Conservation (phyloP, 1,284 basidiomycete species). For the Marasmius tenuissimus region DNA sequence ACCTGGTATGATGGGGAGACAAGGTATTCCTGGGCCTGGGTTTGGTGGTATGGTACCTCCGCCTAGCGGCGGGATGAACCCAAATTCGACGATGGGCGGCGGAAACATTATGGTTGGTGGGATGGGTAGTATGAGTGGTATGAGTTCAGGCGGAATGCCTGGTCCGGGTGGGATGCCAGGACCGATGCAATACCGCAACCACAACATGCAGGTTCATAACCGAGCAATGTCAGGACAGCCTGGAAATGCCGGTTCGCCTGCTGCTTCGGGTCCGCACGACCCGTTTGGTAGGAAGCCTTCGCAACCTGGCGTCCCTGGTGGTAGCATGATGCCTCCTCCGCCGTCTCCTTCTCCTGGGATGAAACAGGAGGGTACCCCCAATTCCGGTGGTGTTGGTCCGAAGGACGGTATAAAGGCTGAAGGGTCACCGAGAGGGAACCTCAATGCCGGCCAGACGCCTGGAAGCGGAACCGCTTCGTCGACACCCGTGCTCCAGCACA, state of each 20-base stretch:
- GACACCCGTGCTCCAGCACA: constrained; percentile 38
- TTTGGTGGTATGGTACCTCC: constrained; percentile 12
- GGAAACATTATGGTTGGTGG: background rate
- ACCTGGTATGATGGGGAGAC: background rate
- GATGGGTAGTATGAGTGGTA: background rate
- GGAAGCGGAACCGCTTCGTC: constrained; percentile 46
- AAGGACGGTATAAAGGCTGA: constrained; percentile 30
- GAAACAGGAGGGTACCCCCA: constrained; percentile 23
- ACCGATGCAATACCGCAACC: background rate
- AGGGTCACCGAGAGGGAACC: constrained; percentile 45
- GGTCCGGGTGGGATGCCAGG: background rate
- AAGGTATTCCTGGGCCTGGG: background rate
- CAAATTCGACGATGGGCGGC: background rate
- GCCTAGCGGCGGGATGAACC: constrained; percentile 12
- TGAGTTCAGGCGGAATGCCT: background rate
- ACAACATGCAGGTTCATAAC: background rate
- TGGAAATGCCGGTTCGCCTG: background rate
- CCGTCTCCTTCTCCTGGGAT: constrained; percentile 17
- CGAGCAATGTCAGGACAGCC: background rate
- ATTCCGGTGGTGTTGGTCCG: background rate
- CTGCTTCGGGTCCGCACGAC: constrained; percentile 9
- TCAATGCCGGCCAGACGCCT: constrained; percentile 13
- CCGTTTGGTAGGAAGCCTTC: constrained; percentile 19
- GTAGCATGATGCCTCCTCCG: constrained; percentile 30
- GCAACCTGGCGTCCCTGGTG: constrained; percentile 13